phyloP scores from a whole-genome alignment of 768 basidiomycete species.

The Amanita jacksonii region DNA sequence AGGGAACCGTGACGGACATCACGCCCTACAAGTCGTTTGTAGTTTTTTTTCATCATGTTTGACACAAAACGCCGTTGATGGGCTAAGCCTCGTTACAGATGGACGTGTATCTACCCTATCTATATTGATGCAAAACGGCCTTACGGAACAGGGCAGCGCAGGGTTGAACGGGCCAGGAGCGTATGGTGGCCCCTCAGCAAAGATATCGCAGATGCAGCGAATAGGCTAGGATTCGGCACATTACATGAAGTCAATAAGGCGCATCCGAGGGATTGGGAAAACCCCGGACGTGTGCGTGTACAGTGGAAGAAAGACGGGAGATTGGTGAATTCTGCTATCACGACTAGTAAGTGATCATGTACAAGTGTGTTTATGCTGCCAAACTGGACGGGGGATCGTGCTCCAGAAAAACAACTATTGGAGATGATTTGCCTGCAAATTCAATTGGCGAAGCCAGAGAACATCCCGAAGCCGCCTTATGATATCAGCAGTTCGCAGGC shows the following conservation, averaged over 20 bases:
- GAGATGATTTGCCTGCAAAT: conserved; percentile 68
- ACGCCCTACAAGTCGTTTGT: conserved; percentile 79
- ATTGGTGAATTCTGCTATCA: conserved; percentile 57
- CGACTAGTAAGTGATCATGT: conserved; percentile 50
- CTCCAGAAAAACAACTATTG: conserved; percentile 67
- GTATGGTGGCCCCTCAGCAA: conserved; percentile 95
- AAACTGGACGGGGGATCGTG: neutral
- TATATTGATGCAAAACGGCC: conserved; percentile 95
- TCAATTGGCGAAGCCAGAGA: conserved; percentile 64
- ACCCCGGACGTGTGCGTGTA: conserved; percentile 90
- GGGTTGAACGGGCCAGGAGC: conserved; percentile 68
- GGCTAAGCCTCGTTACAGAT: conserved; percentile 37
- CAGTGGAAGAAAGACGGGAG: conserved; percentile 80
- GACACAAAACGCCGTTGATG: conserved; percentile 12
- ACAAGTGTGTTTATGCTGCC: neutral
- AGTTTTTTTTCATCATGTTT: conserved; percentile 5
- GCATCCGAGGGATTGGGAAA: conserved; percentile 97
- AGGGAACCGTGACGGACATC: conserved; percentile 52
- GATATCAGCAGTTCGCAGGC: conserved; percentile 16
- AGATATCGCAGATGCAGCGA: conserved; percentile 82
- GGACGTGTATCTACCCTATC: conserved; percentile 95
- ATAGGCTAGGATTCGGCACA: conserved; percentile 63
- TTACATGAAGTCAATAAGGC: conserved; percentile 85
- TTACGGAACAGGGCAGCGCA: conserved; percentile 72
- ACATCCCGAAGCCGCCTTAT: conserved; percentile 57